Evolutionary conservation across 73 alveolate genomes (phyloP), one percentile per base, ranked within the genome.

Genomic region (Paramecium tetraurelia): DNA sequence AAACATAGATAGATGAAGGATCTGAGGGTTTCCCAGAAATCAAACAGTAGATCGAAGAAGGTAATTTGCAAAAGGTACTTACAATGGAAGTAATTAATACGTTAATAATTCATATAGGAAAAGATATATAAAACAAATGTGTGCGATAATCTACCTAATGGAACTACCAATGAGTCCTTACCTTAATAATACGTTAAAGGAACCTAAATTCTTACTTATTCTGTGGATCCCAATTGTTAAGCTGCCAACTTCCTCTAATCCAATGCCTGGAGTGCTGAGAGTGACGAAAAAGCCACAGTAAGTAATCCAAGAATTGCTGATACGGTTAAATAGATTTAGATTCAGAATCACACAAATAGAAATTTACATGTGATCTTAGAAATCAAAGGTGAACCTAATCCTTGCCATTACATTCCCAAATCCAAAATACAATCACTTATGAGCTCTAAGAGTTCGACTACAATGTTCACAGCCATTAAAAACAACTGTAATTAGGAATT

Each of bases 101-200:
- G 2, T 7, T 41, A 36, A 16, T 16, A 75, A 72, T 77, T n/a
- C 7, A 21, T 44, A 6, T 48, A 80, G 90, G 90, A 80, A 80
- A 40, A 46, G 10, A 46, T 41, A 43, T 41, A 31, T 44, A 80
- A 2, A 44, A 48, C 90, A 7, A 35, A 80, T 46, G 53, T 48
- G 22, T 80, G 90, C 8, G 90, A 80, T 46, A 80, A 80, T 80
- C 7, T 80, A 20, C 90, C 90, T 0, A 80, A 21, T 44, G 75
- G 90, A 44, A 31, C 2, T 14, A 80, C 90, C 24, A 80, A 80
- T 80, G 90, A 80, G 29, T 53, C 76, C 0, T 80, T 80, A 48
- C 90, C 90, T 44, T 24, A 41, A 44, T 46, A 80, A 48, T 80
- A 80, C 46, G 90, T 80, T 46, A 80, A 80, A 48, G 90, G 76